These are phyloP conservation scores for Trametes versicolor DNA, from an alignment of 1,284 basidiomycete species.

Conservation along the genomic window DNA sequence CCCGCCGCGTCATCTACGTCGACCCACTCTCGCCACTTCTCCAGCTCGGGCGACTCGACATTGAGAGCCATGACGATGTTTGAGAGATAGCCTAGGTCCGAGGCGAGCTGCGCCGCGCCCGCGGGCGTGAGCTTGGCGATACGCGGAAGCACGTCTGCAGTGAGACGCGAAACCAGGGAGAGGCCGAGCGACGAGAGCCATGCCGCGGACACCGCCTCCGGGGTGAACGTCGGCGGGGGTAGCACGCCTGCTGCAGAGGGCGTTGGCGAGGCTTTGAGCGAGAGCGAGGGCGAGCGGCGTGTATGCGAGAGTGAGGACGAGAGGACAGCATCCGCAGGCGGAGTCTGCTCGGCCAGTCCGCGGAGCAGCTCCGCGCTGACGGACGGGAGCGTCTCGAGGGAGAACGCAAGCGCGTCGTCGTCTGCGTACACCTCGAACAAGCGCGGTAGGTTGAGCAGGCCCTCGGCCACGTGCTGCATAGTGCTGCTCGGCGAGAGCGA, in stretches of 20 bases:
- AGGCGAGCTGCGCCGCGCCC: conserved; percentile 87
- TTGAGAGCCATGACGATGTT: conserved; percentile 94
- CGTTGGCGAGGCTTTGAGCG: conserved; percentile 46
- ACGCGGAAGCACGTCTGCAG: conserved; percentile 66
- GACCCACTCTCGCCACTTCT: conserved; percentile 76
- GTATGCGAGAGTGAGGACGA: conserved; percentile 45
- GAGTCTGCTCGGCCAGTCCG: conserved; percentile 51
- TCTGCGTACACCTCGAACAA: conserved; percentile 95
- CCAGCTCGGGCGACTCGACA: conserved; percentile 81
- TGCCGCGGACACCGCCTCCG: conserved; percentile 85
- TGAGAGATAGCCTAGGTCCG: conserved; percentile 88
- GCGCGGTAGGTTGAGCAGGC: conserved; percentile 90
- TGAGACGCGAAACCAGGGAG: conserved; percentile 79
- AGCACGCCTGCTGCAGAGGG: conserved; percentile 38
- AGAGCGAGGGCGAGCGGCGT: conserved; percentile 44
- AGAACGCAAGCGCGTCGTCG: conserved; percentile 91
- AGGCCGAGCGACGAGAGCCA: conserved; percentile 93
- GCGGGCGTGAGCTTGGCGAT: conserved; percentile 67
- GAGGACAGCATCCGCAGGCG: conserved; percentile 40
- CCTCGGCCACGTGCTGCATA: conserved; percentile 91
- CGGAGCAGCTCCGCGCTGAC: conserved; percentile 69
- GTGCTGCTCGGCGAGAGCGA: conserved; percentile 91
- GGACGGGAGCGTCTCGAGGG: conserved; percentile 83
- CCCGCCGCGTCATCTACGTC: conserved; percentile 70
- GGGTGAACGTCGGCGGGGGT: conserved; percentile 52